Percentiles rank a stretch among this genome's conserved stretches.
Conservation (phyloP, 192 early-diverging fungal genomes). For the Entomortierella parvispora region DNA sequence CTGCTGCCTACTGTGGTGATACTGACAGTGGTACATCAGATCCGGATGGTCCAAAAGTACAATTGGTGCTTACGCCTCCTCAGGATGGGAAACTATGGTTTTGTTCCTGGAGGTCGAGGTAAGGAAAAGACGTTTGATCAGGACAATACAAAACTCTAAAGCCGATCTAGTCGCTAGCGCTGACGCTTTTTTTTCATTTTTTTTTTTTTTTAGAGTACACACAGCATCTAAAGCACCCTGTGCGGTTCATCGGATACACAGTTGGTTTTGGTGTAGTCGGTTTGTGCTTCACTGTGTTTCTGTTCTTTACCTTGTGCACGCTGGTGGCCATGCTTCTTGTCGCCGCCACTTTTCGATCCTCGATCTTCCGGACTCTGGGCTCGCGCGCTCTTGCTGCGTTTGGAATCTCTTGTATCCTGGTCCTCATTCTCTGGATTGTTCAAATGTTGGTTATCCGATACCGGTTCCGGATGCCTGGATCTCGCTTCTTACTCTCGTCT, state of each 20-base stretch:
- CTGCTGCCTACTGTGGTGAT: slow-evolving; percentile 31
- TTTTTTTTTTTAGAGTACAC: slow-evolving; percentile 31
- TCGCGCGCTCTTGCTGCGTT: slow-evolving; percentile 35
- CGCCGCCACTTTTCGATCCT: slow-evolving; percentile 48
- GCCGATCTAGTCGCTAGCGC: too few relatives aligned
- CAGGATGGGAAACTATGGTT: slow-evolving; percentile 42
- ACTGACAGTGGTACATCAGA: slow-evolving; percentile 39
- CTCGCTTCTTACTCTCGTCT: slow-evolving; percentile 31
- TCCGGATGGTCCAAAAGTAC: slow-evolving; percentile 52
- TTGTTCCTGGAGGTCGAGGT: slow-evolving; percentile 51
- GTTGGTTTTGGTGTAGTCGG: slow-evolving; percentile 50
- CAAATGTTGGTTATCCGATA: slow-evolving; percentile 50
- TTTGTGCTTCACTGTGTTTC: slow-evolving; percentile 43
- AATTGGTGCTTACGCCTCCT: slow-evolving; percentile 46
- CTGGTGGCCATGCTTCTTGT: slow-evolving; percentile 45
- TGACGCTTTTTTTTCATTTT: not conserved
- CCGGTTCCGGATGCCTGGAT: slow-evolving; percentile 50
- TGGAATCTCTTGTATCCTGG: slow-evolving; percentile 33
- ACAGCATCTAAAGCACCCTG: slow-evolving; percentile 45
- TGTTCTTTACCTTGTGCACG: slow-evolving; percentile 38
- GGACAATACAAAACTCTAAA: not conserved
- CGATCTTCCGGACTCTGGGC: slow-evolving; percentile 36
- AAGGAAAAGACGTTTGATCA: not conserved
- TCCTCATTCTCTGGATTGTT: slow-evolving; percentile 43
- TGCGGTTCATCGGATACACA: slow-evolving; percentile 49